A percentile compares a stretch with the other conserved stretches of the same genome.
These are phyloP conservation scores for Candida incommunis DNA, from an alignment of 805 yeast genomes.

Conservation along the genomic window DNA sequence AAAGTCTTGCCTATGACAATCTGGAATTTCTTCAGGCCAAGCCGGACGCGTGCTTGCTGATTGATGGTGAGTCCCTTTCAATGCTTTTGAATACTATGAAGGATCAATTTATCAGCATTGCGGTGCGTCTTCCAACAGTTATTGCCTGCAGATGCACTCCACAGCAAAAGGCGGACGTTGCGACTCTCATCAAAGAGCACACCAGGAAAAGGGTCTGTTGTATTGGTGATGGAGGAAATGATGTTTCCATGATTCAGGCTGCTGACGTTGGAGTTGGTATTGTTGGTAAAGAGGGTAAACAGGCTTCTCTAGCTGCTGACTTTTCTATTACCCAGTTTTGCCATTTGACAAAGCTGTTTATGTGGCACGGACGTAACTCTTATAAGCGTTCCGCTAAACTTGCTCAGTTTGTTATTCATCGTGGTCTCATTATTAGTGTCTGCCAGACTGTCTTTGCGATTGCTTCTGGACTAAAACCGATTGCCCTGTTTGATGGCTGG, in stretches of 20 bases:
- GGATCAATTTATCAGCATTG: constrained; percentile 64
- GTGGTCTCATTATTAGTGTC: constrained; percentile 86
- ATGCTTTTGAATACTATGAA: constrained; percentile 48
- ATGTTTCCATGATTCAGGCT: constrained; percentile 96
- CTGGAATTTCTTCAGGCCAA: constrained; percentile 58
- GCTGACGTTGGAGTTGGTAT: constrained; percentile 99
- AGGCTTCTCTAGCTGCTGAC: constrained; percentile 95
- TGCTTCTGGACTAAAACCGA: constrained; percentile 77
- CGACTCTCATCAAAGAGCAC: constrained; percentile 55
- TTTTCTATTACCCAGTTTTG: constrained; percentile 88
- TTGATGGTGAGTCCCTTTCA: constrained; percentile 87
- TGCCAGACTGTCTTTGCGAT: constrained; percentile 91
- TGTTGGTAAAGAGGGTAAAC: constrained; percentile 97
- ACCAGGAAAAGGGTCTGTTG: constrained; percentile 91
- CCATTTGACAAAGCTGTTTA: constrained; percentile 65
- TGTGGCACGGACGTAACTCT: constrained; percentile 98
- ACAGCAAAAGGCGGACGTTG: constrained; percentile 96
- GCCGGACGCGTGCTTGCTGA: constrained; percentile 58
- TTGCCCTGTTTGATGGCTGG: constrained; percentile 92
- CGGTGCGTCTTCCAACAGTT: constrained; percentile 77
- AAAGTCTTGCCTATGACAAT: constrained; percentile 58
- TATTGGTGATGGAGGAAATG: constrained; percentile 99
- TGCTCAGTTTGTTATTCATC: constrained; percentile 90
- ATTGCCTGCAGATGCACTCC: constrained; percentile 98
- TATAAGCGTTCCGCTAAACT: constrained; percentile 91